phyloP scores from a whole-genome alignment of 140 eudicot species.

The Anethum foeniculum region DNA sequence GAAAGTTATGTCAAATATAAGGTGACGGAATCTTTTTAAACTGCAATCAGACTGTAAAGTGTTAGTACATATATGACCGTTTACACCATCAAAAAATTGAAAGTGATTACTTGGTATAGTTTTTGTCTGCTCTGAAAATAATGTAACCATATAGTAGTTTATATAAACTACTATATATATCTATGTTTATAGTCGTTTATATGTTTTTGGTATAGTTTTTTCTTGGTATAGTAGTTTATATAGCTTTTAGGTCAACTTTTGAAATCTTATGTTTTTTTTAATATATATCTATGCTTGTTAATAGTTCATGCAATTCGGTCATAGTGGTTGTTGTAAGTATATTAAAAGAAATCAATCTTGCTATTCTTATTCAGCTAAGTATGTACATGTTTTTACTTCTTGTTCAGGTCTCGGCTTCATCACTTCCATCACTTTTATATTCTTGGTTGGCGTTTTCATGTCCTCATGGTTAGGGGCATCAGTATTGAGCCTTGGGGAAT shows the following conservation, averaged over 20 bases:
- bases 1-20: background rate
- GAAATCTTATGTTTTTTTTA: background rate
- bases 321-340: background rate
- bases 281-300: background rate
- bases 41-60: background rate
- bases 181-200: too few species aligned
- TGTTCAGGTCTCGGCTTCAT: constrained; percentile 25
- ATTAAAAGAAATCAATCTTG: background rate
- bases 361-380: background rate
- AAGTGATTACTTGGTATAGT: background rate
- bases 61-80: background rate
- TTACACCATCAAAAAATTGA: background rate
- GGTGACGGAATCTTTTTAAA: background rate
- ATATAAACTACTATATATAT: too few species aligned
- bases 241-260: background rate
- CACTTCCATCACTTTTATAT: constrained; percentile 13
- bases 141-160: background rate
- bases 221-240: background rate
- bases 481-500: constrained; percentile 11
- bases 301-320: background rate
- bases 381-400: background rate
- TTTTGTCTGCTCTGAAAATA: background rate
- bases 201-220: background rate
- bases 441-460: constrained; percentile 15
- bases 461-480: constrained; percentile 14